These are phyloP conservation scores for Ormosia emarginata DNA, from an alignment of 306 rosid genomes.

Conservation along the genomic window DNA sequence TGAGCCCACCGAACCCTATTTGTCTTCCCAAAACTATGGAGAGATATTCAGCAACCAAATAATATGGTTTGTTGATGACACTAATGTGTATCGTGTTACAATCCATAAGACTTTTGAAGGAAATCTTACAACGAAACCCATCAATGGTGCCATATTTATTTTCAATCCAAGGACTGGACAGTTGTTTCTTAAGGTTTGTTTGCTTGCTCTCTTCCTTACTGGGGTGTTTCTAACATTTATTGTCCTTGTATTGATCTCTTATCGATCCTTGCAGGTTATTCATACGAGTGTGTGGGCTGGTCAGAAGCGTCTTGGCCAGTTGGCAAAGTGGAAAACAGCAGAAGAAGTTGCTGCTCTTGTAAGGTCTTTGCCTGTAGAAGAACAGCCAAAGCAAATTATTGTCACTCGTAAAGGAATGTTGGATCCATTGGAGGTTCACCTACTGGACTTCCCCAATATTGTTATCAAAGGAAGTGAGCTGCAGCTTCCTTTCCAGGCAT, in stretches of 20 bases:
- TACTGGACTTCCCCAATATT: conserved; percentile 92
- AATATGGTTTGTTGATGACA: conserved; percentile 99
- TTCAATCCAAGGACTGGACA: conserved; percentile 99
- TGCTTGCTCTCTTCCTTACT: not conserved
- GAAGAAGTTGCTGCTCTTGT: conserved; percentile 99
- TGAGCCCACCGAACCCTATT: conserved; percentile 97
- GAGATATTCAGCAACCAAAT: conserved; percentile 99
- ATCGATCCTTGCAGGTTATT: conserved; percentile 65
- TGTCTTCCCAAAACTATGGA: conserved; percentile 97
- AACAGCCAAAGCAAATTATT: conserved; percentile 96
- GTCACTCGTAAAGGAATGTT: conserved; percentile 99
- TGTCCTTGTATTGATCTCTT: conserved; percentile 4
- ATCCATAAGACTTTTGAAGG: conserved; percentile 99
- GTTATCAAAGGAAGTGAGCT: conserved; percentile 99
- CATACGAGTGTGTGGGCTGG: conserved; percentile 99
- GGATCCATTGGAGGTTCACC: conserved; percentile 96
- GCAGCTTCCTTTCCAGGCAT: conserved; percentile 99
- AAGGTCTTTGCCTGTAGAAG: conserved; percentile 96
- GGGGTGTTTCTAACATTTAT: not conserved
- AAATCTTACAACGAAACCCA: conserved; percentile 97
- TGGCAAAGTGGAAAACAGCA: conserved; percentile 99
- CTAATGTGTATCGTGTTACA: conserved; percentile 96
- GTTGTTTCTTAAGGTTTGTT: conserved; percentile 80
- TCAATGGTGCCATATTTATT: conserved; percentile 95
- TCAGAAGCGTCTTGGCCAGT: conserved; percentile 99